Evolutionary conservation across 2,329 filamentous ascomycete species (phyloP), one percentile per base, ranked within the genome.

Genomic region (Phaeosphaeria sp.): DNA sequence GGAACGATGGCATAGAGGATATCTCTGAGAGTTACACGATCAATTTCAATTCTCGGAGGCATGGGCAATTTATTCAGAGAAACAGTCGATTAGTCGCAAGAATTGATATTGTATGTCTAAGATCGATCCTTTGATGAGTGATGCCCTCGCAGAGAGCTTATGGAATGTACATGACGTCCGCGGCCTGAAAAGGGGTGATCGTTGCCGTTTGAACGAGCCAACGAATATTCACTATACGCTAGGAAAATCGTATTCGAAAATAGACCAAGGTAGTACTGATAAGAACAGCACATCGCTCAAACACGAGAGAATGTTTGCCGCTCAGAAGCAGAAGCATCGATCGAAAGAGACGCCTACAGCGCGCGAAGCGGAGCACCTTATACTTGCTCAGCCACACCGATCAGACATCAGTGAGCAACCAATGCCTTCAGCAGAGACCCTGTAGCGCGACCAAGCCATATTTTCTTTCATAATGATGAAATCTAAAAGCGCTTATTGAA

Each of bases 151-250:
- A 39, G 17, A n/a, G 30, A 30, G 18, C 4, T 18, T 10, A 9
- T 17, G 46, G 27, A 11, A 30, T 25, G 4, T 6, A 18, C 46
- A 27, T 11, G 21, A 20, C 23, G 15, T 20, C 5, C 18, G 22
- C 30, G 47, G 47, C 47, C 39, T 33, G 33, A 49, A 49, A 22
- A 20, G 47, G 47, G 47, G 25, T 23, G 47, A 49, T 49, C 46
- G 30, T 36, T 49, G 30, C 25, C 47, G 27, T 39, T 36, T 49
- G 22, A 18, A 49, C 18, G 17, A 21, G 18, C 25, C 30, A 49
- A 39, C 15, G 25, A 33, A 49, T 18, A 18, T 27, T 22, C n/a
- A 13, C 18, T n/a, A 36, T 49, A 18, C n/a, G n/a, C n/a, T 20
- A 33, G 25, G 18, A 27, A 21, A 20, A 18, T 20, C 27, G 27